Evolutionary conservation across 371 early-diverging fungal species (phyloP), one percentile per base, ranked within the genome.

Genomic region (Syncephalis fuscata): DNA sequence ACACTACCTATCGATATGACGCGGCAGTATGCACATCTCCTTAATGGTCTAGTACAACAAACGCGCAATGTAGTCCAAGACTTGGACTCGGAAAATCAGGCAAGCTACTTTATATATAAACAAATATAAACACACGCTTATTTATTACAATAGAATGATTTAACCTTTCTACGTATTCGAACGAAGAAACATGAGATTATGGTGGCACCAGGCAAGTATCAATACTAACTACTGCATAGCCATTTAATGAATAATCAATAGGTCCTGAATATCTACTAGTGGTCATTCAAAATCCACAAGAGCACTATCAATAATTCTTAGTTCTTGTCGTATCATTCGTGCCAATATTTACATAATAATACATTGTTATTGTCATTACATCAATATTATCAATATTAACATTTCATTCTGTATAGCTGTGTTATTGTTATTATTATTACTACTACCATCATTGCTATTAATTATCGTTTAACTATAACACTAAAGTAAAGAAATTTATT

Each of bases 181-280:
- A 87, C 89, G 11, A 89, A 87, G 63, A 87, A 86, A 56, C 88
- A 91, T 59, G 94, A 93, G 62, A 82, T 93, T 44, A 88, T 93
- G 90, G 74, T 93, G 11, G 85, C 89, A 3, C 90, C 91, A 43
- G 84, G 86, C 83, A 71, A 48, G 56, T 26, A 27, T 19, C 25
- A 14, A 20, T 25, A 20, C 15, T 21, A 11, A 14, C 15, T 5
- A 37, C 22, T 1, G 15, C 32, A 27, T 21, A 25, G 39, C 20
- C 24, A 22, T 17, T 3, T 42, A 23, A 39, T 49, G 20, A 15
- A 11, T 24, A 37, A 22, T 36, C 16, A 36, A 39, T 50, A 14
- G 0, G 15, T 49, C 20, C 37, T 32, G 25, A 21, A 3, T 32
- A n/a, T 45, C 7, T 27, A 32, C 11, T 32, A 32, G 32, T 32